A percentile compares a stretch with the other conserved stretches of the same genome.
Evolutionary conservation across 129 eudicot genomes (phyloP).

Genomic region (Ambrosia trifida): DNA sequence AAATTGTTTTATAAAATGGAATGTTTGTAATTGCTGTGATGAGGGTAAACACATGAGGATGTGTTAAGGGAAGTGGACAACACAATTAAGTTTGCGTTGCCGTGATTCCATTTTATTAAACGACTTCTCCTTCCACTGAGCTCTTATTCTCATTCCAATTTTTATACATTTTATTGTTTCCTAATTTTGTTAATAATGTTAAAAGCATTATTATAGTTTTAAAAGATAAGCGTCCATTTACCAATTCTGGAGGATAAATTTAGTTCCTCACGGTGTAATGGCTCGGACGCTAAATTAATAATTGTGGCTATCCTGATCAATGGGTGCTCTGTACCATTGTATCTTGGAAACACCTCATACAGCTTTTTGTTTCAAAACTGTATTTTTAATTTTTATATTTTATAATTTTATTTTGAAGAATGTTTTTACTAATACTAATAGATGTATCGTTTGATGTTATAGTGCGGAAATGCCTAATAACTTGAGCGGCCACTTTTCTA

Average conservation of each 20-base stretch:
- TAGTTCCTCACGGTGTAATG: conserved; percentile 67
- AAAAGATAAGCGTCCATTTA: conserved; percentile 51
- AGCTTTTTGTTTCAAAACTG: not conserved
- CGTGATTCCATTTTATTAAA: conserved; percentile 56
- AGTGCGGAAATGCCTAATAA: too few species aligned
- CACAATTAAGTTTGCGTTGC: conserved; percentile 23
- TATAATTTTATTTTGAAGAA: too few species aligned
- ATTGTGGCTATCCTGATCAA: conserved; percentile 54
- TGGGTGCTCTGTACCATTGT: conserved; percentile 39
- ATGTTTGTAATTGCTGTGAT: conserved; percentile 30
- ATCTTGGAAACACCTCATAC: conserved; percentile 68
- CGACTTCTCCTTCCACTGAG: conserved; percentile 95
- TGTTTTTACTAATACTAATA: too few species aligned
- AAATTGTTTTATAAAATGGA: too few species aligned
- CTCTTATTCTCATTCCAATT: not conserved
- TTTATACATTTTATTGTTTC: not conserved
- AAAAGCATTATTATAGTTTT: too few species aligned
- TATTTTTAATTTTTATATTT: too few species aligned
- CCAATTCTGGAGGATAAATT: conserved; percentile 61
- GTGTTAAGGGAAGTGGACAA: conserved; percentile 62
- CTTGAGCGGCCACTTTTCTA: too few species aligned
- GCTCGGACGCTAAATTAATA: conserved; percentile 54
- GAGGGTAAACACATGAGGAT: conserved; percentile 39
- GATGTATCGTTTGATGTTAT: too few species aligned
- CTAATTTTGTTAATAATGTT: not conserved